These are phyloP conservation scores for Clonostachys sp. DNA, from an alignment of 2,329 filamentous ascomycete genomes.

Conservation along the genomic window DNA sequence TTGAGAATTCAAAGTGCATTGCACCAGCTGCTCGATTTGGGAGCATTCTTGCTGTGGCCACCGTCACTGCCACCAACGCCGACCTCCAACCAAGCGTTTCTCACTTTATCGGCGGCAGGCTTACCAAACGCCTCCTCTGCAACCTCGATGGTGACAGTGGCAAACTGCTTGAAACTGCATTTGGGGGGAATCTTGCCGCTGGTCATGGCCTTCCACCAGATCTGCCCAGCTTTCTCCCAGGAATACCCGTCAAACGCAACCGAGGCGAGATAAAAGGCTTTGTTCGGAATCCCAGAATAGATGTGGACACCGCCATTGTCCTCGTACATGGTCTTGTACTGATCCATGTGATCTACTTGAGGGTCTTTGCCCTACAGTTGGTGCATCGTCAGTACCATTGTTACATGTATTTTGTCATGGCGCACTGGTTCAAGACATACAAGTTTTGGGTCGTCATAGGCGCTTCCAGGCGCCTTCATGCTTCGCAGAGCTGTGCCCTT, in stretches of 20 bases:
- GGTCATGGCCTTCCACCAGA: slow-evolving; percentile 46
- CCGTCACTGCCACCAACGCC: slow-evolving; percentile 22
- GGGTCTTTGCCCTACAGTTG: slow-evolving; percentile 42
- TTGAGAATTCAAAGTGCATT: too few species aligned
- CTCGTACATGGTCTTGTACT: slow-evolving; percentile 29
- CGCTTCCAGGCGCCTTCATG: slow-evolving; percentile 49
- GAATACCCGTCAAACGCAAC: slow-evolving; percentile 44
- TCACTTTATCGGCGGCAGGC: slow-evolving; percentile 32
- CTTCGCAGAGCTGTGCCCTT: slow-evolving; percentile 46
- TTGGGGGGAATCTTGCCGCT: slow-evolving; percentile 31
- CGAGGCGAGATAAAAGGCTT: slow-evolving; percentile 47
- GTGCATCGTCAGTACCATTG: not conserved
- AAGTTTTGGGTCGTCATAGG: slow-evolving; percentile 46
- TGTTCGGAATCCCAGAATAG: slow-evolving; percentile 54
- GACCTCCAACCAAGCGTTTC: slow-evolving; percentile 41
- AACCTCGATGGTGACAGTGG: slow-evolving; percentile 39
- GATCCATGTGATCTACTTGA: slow-evolving; percentile 41
- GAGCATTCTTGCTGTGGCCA: too few species aligned
- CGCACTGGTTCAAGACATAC: slow-evolving; percentile 18
- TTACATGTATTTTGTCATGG: not conserved
- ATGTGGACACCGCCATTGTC: slow-evolving; percentile 52
- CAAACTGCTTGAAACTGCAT: slow-evolving; percentile 43
- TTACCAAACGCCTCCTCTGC: slow-evolving; percentile 22
- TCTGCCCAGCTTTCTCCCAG: slow-evolving; percentile 48
- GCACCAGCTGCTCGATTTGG: too few species aligned